These are phyloP conservation scores for Tetrastigma voinierianum DNA, from an alignment of 164 flowering plant species.

Conservation along the genomic window DNA sequence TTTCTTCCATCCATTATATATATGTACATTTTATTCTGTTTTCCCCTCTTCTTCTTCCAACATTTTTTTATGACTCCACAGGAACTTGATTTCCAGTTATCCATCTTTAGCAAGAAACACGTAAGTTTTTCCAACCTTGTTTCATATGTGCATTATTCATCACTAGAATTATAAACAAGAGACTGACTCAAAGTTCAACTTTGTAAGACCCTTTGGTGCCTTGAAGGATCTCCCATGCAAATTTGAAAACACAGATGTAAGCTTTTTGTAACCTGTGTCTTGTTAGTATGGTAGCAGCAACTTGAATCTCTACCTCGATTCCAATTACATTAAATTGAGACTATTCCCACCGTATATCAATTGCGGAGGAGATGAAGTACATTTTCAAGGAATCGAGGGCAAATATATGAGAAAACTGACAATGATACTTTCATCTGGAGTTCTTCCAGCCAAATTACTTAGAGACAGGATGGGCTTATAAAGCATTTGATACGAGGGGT, in stretches of 20 bases:
- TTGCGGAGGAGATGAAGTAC: slow-evolving; percentile 56
- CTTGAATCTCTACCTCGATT: background rate
- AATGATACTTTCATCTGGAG: slow-evolving; percentile 59
- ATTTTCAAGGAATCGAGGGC: slow-evolving; percentile 19
- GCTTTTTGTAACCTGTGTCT: slow-evolving; percentile 7
- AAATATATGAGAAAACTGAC: slow-evolving; percentile 3
- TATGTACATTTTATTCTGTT: background rate
- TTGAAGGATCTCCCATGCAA: slow-evolving; percentile 59
- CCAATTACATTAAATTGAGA: slow-evolving; percentile 26
- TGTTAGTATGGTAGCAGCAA: background rate
- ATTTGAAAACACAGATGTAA: slow-evolving; percentile 43
- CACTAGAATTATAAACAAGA: background rate
- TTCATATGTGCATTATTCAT: background rate
- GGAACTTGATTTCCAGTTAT: slow-evolving; percentile 52
- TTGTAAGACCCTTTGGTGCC: slow-evolving; percentile 50
- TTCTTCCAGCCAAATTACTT: slow-evolving; percentile 26
- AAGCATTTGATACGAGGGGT: slow-evolving; percentile 58
- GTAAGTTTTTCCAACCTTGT: too few relatives aligned
- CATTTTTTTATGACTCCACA: slow-evolving; percentile 18
- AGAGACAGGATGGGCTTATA: slow-evolving; percentile 57
- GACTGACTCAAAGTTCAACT: background rate
- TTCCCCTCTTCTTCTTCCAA: background rate
- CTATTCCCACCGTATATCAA: slow-evolving; percentile 59
- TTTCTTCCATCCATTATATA: background rate
- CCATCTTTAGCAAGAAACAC: slow-evolving; percentile 28